Evolutionary conservation across 306 rosid genomes (phyloP), one percentile per base, ranked within the genome.

Genomic region (Herpetospermum pedunculosum): DNA sequence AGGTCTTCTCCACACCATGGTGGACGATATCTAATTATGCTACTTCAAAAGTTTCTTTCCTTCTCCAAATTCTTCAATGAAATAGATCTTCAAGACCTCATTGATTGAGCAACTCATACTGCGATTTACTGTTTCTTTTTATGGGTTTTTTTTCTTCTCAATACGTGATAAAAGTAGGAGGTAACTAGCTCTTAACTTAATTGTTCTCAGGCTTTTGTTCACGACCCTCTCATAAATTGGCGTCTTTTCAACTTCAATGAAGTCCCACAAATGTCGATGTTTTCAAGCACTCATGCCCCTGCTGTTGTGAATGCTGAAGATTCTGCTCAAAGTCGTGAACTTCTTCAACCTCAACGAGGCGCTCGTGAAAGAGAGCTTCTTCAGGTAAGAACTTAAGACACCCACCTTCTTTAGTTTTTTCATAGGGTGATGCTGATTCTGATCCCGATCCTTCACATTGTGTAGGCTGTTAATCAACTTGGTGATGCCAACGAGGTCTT

Each of bases 401-500:
- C 48, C 54, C 14, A 34, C 35, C 15, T 43, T 60, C 67, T 82
- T 46, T 62, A 50, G 37, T 73, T 52, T 73, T 52, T 35, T 34
- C 48, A 25, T 23, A 35, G 43, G 70, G 18, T 74, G 53, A 55
- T 53, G 25, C 41, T 41, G 63, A 77, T 58, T 21, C 75, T 74
- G 53, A 55, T 53, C 16, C 41, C 37, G 63, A 77, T 58, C 28
- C 75, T 83, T 76, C 73, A 23, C 64, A 50, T 21, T 55, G 79
- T 70, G 72, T 77, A 94, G 99, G 97, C 99, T 80, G 97, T 94
- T 62, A 89, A 89, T 83, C 99, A 94, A 83, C 95, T 94, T 37
- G 99, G 99, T 41, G 99, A 94, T 82, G 99, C 99, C 32, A 94
- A 91, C 72, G 99, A 88, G 95, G 99, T 94, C 81, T 81, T 94